A percentile compares a stretch with the other conserved stretches of the same genome.
Conservation (phyloP, 2,329 filamentous ascomycete species). For the Colletotrichum sp. region DNA sequence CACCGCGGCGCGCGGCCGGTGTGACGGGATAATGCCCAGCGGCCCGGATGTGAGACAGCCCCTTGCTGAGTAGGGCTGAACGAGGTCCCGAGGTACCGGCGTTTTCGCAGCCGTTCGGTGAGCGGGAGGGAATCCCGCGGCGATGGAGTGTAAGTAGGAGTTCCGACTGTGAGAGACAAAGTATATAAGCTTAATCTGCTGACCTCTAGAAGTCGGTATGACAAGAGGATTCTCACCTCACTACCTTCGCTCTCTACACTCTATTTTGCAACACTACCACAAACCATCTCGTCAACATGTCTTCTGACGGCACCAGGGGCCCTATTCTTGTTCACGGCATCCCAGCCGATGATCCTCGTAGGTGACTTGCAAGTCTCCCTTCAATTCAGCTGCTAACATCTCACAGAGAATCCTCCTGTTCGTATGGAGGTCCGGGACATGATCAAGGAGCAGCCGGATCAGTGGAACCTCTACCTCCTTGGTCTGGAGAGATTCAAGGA, state of each 20-base stretch:
- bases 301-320: slow-evolving; percentile 8
- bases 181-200: neutral
- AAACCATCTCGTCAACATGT: neutral
- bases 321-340: slow-evolving; percentile 1
- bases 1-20: neutral
- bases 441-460: slow-evolving; percentile 12
- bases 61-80: neutral
- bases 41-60: neutral
- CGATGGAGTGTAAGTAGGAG: neutral
- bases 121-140: neutral
- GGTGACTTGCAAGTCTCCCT: neutral
- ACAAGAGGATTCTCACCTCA: neutral
- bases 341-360: slow-evolving; percentile 3
- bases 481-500: slow-evolving; percentile 17
- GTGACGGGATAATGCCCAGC: neutral
- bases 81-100: neutral
- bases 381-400: neutral
- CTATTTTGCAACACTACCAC: neutral
- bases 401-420: neutral
- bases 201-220: neutral
- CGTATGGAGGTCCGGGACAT: slow-evolving; percentile 15
- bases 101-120: neutral
- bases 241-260: neutral
- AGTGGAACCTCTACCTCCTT: slow-evolving; percentile 17
- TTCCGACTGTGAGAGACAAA: neutral